phyloP scores from a whole-genome alignment of 2,329 filamentous ascomycete species.

The Septoria petroselini region DNA sequence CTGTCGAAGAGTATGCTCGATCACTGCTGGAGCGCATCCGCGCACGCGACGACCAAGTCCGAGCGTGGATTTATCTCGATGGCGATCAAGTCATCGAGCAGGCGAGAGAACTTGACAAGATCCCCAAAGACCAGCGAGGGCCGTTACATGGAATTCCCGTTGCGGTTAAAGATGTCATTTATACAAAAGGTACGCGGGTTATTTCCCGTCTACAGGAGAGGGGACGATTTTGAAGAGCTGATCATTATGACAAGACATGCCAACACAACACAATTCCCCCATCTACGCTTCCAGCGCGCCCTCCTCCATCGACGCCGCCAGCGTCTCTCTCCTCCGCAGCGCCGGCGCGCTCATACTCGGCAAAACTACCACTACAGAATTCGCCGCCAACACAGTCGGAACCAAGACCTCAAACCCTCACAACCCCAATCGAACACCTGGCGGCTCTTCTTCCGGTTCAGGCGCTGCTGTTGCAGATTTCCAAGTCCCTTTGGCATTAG shows the following conservation, averaged over 20 bases:
- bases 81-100: slow-evolving; percentile 49
- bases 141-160: slow-evolving; percentile 58
- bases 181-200: slow-evolving; percentile 50
- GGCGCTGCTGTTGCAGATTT: slow-evolving; percentile 64
- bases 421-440: slow-evolving; percentile 54
- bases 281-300: slow-evolving; percentile 51
- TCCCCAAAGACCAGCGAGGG: slow-evolving; percentile 50
- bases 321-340: slow-evolving; percentile 52
- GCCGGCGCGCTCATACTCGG: slow-evolving; percentile 59
- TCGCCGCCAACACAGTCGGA: slow-evolving; percentile 56
- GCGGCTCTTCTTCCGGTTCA: slow-evolving; percentile 66
- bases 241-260: slow-evolving; percentile 47
- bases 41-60: slow-evolving; percentile 45
- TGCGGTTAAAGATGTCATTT: slow-evolving; percentile 61
- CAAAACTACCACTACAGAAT: slow-evolving; percentile 63
- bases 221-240: too few relatives aligned
- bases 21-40: slow-evolving; percentile 50
- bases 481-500: slow-evolving; percentile 59
- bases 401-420: slow-evolving; percentile 57
- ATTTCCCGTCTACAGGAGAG: background rate
- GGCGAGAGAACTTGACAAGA: slow-evolving; percentile 50
- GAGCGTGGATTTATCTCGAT: slow-evolving; percentile 53
- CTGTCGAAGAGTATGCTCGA: slow-evolving; percentile 50
- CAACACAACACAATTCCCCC: slow-evolving; percentile 55
- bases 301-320: slow-evolving; percentile 52